Evolutionary conservation across 345 rosid species (phyloP).

Genomic region (Syzygium aqueum): DNA sequence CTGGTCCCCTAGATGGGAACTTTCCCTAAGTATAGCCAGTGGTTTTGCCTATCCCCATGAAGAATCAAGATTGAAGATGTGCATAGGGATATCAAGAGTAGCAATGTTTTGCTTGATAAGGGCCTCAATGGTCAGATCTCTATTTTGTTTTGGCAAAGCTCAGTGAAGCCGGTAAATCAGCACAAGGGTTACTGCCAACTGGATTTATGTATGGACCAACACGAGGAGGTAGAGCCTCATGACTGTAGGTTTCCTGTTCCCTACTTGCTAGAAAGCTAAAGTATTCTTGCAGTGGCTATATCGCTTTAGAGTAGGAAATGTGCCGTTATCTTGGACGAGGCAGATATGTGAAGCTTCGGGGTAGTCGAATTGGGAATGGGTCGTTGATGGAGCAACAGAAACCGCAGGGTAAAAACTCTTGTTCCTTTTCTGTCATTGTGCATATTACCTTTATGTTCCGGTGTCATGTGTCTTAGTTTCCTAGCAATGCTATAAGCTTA

Average conservation of each 20-base stretch:
- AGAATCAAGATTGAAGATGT: slow-evolving; percentile 76
- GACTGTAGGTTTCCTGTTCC: background rate
- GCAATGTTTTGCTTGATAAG: slow-evolving; percentile 80
- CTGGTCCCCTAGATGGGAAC: slow-evolving; percentile 61
- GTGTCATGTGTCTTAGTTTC: background rate
- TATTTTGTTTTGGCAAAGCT: slow-evolving; percentile 85
- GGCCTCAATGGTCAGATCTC: slow-evolving; percentile 74
- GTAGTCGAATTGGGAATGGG: slow-evolving; percentile 39
- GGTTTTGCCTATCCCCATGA: slow-evolving; percentile 77
- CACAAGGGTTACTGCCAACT: slow-evolving; percentile 48
- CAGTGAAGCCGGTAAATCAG: slow-evolving; percentile 69
- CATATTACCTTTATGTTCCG: background rate
- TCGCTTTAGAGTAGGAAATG: slow-evolving; percentile 70
- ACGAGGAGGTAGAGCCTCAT: no score
- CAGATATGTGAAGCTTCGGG: slow-evolving; percentile 45
- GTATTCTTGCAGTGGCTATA: slow-evolving; percentile 29
- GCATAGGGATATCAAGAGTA: slow-evolving; percentile 85
- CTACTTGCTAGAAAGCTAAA: background rate
- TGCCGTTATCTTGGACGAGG: slow-evolving; percentile 64
- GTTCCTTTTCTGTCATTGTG: background rate
- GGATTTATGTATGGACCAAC: slow-evolving; percentile 52
- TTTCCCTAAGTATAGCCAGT: slow-evolving; percentile 59
- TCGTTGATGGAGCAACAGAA: slow-evolving; percentile 65
- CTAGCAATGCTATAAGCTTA: background rate
- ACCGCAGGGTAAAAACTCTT: slow-evolving; percentile 37